Base-by-base conservation (phyloP, 306 rosid species). In the Prunus mume region DNA sequence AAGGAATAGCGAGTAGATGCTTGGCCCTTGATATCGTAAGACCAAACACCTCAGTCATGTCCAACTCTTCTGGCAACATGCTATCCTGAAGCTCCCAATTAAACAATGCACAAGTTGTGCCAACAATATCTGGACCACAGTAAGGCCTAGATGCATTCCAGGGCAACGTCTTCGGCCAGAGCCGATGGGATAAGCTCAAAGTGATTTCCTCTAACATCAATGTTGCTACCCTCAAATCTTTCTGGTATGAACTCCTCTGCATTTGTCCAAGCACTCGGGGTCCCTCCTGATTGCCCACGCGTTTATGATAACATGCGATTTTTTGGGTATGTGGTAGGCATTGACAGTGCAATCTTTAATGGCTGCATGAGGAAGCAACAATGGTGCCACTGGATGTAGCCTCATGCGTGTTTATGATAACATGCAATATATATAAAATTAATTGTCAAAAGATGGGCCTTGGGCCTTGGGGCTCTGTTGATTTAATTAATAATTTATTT, bases 61-160 rank as follows among this genome's bases (percentile, higher is more conserved):
- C 7, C 72, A 75, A 50, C 25, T 80, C 77, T 11, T 30, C 1
- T 1, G 84, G 77, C n/a, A 18, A 46, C 66, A 56, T 72, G 9
- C 38, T 57, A 8, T 72, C 13, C 12, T 81, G 79, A 72, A 81
- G 85, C 49, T 55, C 47, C 81, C 81, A 81, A 77, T 81, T 75
- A 66, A 81, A 45, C 78, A 76, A 19, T 76, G 85, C 8, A 81
- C 85, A 65, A 81, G 71, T 11, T 81, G 85, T 13, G 85, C 78
- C 19, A 76, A 1, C 24, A 81, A 57, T 4, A 81, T 6, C 19
- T 51, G 56, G 17, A 51, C 56, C 56, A 51, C 56, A 51, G 55
- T 12, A 22, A 58, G 65, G 7, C 34, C 65, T 32, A 58, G 14
- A 22, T 13, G 7, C 24, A 60, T 60, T 64, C 69, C 69, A 38